Conservation (phyloP, 805 yeast genomes). For the Kockiozyma suomiensis region DNA sequence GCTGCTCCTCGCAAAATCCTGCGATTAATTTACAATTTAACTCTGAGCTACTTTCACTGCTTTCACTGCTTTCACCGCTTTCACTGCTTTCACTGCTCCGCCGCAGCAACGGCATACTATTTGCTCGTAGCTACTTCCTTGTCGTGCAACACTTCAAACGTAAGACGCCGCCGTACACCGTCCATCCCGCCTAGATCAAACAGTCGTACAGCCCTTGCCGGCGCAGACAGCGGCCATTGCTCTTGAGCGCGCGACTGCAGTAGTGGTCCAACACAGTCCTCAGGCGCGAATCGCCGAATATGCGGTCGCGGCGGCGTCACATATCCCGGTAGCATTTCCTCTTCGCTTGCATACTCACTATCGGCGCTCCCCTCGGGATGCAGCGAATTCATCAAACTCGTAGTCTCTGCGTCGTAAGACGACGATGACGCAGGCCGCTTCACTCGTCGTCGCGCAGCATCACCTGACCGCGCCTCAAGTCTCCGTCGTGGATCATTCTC, state of each 20-base stretch:
- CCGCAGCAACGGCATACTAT: no score
- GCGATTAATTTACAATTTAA: no score
- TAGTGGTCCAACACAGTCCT: slow-evolving; percentile 23
- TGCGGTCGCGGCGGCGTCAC: slow-evolving; percentile 32
- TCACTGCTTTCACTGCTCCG: no score
- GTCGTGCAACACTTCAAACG: slow-evolving; percentile 15
- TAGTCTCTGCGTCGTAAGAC: neutral
- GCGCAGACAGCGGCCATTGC: slow-evolving; percentile 29
- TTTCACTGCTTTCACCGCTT: no score
- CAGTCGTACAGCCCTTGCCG: slow-evolving; percentile 12
- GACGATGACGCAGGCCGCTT: neutral
- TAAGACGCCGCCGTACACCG: slow-evolving; percentile 10
- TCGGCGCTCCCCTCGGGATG: neutral
- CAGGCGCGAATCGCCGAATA: slow-evolving; percentile 18
- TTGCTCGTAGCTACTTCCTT: neutral
- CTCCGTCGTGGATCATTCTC: slow-evolving; percentile 23
- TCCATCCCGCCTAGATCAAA: slow-evolving; percentile 16
- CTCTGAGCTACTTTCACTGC: no score
- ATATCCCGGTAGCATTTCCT: slow-evolving; percentile 8
- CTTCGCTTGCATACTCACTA: neutral
- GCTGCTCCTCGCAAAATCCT: no score
- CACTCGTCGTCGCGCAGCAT: neutral
- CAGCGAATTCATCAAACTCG: neutral
- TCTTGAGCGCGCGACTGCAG: slow-evolving; percentile 15
- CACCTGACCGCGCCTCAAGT: slow-evolving; percentile 2